Conservation (phyloP, 257 asterid species). For the Sherardia arvensis region DNA sequence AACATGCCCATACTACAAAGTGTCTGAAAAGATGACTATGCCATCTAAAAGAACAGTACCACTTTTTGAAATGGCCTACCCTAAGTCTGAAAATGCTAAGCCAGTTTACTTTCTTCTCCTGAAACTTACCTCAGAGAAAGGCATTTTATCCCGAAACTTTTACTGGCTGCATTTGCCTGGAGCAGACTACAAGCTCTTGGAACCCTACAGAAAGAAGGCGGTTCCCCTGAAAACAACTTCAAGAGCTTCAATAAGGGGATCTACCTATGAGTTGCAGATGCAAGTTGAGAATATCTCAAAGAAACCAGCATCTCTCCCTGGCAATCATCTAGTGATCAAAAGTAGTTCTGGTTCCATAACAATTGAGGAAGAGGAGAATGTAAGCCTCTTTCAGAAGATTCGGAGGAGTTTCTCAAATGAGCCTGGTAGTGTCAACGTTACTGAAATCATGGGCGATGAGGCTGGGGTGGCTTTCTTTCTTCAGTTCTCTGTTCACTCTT, state of each 20-base stretch:
- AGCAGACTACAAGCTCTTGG: slow-evolving; percentile 73
- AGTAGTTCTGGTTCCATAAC: slow-evolving; percentile 2
- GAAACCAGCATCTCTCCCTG: slow-evolving; percentile 37
- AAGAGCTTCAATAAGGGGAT: slow-evolving; percentile 41
- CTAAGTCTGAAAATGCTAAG: slow-evolving; percentile 53
- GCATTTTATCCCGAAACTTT: slow-evolving; percentile 78
- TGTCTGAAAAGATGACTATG: slow-evolving; percentile 49
- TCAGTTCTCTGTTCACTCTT: slow-evolving; percentile 66
- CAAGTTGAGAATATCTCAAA: slow-evolving; percentile 56
- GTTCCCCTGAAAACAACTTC: slow-evolving; percentile 55
- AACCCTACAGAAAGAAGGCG: slow-evolving; percentile 47
- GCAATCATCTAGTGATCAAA: slow-evolving; percentile 19
- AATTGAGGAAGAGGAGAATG: slow-evolving; percentile 17
- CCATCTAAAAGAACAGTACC: slow-evolving; percentile 57
- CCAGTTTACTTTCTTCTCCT: slow-evolving; percentile 91
- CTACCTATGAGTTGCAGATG: slow-evolving; percentile 57
- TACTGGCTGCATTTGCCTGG: slow-evolving; percentile 82
- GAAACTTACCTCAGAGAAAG: slow-evolving; percentile 48
- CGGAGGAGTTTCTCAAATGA: slow-evolving; percentile 22
- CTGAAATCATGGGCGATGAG: slow-evolving; percentile 43
- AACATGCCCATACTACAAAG: slow-evolving; percentile 46
- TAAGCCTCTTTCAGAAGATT: slow-evolving; percentile 33
- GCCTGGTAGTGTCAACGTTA: slow-evolving; percentile 21
- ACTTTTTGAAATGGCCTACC: slow-evolving; percentile 62
- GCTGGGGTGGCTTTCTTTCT: slow-evolving; percentile 85